Conservation (phyloP, 495 filamentous ascomycete species). For the Penicillium coprophilum region DNA sequence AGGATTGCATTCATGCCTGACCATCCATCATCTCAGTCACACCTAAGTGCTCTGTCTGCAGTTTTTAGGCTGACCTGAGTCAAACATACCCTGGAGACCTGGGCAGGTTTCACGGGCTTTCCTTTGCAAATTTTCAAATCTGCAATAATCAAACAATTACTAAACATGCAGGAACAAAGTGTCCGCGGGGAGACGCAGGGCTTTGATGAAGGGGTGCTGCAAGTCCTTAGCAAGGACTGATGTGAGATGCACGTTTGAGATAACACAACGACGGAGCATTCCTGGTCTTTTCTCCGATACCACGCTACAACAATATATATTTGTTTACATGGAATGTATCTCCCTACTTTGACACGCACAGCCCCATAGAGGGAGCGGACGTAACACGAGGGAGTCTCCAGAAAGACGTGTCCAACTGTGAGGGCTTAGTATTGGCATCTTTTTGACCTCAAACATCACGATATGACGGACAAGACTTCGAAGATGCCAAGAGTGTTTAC, state of each 20-base stretch:
- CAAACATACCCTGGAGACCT: not conserved
- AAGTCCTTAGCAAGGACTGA: not conserved
- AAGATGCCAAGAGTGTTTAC: conserved; percentile 36
- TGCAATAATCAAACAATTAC: not conserved
- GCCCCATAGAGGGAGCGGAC: conserved; percentile 45
- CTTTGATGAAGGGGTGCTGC: not conserved
- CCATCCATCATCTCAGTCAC: not conserved
- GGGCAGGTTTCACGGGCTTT: not conserved
- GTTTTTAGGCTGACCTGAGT: not conserved
- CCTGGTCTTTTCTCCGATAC: not conserved
- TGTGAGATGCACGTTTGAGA: not conserved
- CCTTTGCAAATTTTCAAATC: not conserved
- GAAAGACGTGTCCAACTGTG: conserved; percentile 34
- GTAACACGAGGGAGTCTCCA: conserved; percentile 50
- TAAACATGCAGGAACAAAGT: not conserved
- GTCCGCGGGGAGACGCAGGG: not conserved
- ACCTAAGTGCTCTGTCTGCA: not conserved
- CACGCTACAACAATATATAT: not conserved
- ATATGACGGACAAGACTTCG: conserved; percentile 51
- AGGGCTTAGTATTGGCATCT: conserved; percentile 41
- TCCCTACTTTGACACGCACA: conserved; percentile 54
- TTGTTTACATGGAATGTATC: conserved; percentile 40
- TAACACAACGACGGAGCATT: conserved; percentile 4
- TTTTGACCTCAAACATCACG: conserved; percentile 54
- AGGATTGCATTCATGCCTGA: not conserved